phyloP scores from a whole-genome alignment of 176 grass and related monocot species.

The Ananas comosus region DNA sequence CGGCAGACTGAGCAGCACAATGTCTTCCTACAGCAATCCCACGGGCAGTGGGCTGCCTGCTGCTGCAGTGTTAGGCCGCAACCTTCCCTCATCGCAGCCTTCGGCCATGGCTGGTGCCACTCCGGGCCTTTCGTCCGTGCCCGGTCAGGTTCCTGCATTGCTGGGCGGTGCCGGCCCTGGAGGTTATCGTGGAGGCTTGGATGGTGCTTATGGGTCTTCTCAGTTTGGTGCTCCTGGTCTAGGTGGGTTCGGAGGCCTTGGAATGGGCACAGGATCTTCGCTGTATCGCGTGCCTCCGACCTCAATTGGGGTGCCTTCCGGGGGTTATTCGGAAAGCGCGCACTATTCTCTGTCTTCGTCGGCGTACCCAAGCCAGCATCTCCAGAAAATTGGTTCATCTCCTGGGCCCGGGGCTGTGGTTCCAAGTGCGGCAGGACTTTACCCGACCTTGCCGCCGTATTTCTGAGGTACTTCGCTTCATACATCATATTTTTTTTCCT shows the following conservation, averaged over 20 bases:
- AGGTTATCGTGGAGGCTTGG: slow-evolving; percentile 17
- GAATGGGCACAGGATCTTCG: slow-evolving; percentile 41
- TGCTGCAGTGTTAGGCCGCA: too few species aligned
- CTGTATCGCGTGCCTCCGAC: slow-evolving; percentile 53
- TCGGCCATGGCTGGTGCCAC: slow-evolving; percentile 44
- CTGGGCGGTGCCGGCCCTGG: slow-evolving; percentile 36
- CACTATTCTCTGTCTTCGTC: slow-evolving; percentile 49
- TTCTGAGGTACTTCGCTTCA: slow-evolving; percentile 62
- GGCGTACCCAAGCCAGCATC: slow-evolving; percentile 52
- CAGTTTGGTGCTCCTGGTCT: slow-evolving; percentile 13
- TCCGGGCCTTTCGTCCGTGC: slow-evolving; percentile 35
- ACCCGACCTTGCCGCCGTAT: slow-evolving; percentile 72
- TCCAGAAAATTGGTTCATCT: slow-evolving; percentile 40
- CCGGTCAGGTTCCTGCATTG: slow-evolving; percentile 36
- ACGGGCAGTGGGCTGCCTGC: too few species aligned
- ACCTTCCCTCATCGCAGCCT: slow-evolving; percentile 41
- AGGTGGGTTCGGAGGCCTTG: slow-evolving; percentile 21
- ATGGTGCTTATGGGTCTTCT: too few species aligned
- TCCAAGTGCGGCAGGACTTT: slow-evolving; percentile 44
- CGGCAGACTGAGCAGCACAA: slow-evolving; percentile 25
- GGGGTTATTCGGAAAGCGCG: slow-evolving; percentile 52
- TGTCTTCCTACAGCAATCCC: too few species aligned
- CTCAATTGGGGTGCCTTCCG: slow-evolving; percentile 33
- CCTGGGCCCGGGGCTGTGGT: slow-evolving; percentile 31
- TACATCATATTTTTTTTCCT: background rate